These are phyloP conservation scores for Botrytis pseudocinerea DNA, from an alignment of 2,329 filamentous ascomycete genomes.

Conservation along the genomic window DNA sequence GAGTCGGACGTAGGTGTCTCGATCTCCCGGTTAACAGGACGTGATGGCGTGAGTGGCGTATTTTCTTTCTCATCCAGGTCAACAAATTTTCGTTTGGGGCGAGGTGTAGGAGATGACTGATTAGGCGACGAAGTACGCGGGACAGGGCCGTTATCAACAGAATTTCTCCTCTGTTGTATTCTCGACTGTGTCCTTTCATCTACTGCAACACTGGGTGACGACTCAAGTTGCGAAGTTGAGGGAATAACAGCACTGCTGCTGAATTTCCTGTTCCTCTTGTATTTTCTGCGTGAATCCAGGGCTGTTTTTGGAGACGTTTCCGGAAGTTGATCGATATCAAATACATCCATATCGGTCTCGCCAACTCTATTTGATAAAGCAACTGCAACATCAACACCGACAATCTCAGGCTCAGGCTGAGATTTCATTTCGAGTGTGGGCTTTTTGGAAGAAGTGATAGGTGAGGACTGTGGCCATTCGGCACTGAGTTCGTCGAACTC, in stretches of 20 bases:
- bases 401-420: not conserved
- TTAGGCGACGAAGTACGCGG: not conserved
- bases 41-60: not conserved
- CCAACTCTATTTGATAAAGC: not conserved
- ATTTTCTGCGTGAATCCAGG: constrained; percentile 10
- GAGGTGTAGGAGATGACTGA: not conserved
- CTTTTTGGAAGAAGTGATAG: not conserved
- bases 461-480: constrained; percentile 5
- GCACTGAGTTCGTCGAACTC: constrained; percentile 21
- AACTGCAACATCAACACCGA: not conserved
- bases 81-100: constrained; percentile 11
- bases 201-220: constrained; percentile 3
- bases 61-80: constrained; percentile 20
- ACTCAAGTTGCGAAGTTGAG: constrained; percentile 12
- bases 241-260: constrained; percentile 13
- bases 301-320: constrained; percentile 21
- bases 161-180: not conserved
- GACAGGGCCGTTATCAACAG: not conserved
- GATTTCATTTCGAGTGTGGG: not conserved
- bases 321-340: constrained; percentile 13
- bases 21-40: not conserved
- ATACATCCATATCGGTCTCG: not conserved
- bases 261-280: not conserved
- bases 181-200: not conserved
- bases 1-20: not conserved